These are phyloP conservation scores for Apiospora malaysiana DNA, from an alignment of 2,329 filamentous ascomycete genomes.

Conservation along the genomic window DNA sequence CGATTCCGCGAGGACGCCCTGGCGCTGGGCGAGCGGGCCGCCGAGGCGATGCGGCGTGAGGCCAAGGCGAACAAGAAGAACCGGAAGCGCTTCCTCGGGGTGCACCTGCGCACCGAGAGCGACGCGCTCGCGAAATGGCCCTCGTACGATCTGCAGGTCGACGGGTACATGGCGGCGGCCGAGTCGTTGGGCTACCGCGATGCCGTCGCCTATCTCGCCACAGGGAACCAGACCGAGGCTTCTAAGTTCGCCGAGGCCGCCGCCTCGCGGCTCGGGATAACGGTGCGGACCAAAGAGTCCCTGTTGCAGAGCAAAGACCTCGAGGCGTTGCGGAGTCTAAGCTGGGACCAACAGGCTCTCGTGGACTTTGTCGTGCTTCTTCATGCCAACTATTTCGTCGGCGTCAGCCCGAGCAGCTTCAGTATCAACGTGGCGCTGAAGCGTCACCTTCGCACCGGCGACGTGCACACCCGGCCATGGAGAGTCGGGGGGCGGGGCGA, in stretches of 20 bases:
- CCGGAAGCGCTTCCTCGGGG: constrained; percentile 40
- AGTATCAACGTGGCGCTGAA: constrained; percentile 53
- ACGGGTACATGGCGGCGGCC: constrained; percentile 44
- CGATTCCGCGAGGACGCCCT: constrained; percentile 43
- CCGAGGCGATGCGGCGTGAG: constrained; percentile 27
- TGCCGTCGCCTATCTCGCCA: constrained; percentile 48
- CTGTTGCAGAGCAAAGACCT: constrained; percentile 37
- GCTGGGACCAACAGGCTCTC: constrained; percentile 51
- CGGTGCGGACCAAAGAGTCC: constrained; percentile 45
- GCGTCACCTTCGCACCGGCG: constrained; percentile 46
- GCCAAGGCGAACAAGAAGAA: constrained; percentile 32
- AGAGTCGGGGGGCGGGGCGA: constrained; percentile 46
- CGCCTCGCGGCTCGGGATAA: constrained; percentile 32
- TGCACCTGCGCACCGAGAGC: constrained; percentile 53
- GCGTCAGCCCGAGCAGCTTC: constrained; percentile 54
- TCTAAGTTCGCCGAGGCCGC: constrained; percentile 42
- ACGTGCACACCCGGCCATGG: constrained; percentile 48
- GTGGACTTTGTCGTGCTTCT: constrained; percentile 49
- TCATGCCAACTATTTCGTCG: constrained; percentile 46
- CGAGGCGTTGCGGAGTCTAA: constrained; percentile 39
- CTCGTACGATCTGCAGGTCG: constrained; percentile 46
- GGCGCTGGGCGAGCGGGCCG: constrained; percentile 31
- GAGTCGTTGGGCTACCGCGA: constrained; percentile 39
- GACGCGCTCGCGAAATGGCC: constrained; percentile 53
- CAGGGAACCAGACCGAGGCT: constrained; percentile 48